A percentile compares a stretch with the other conserved stretches of the same genome.
Evolutionary conservation across 1,284 basidiomycete genomes (phyloP).

Genomic region (Trichosporon asahii): DNA sequence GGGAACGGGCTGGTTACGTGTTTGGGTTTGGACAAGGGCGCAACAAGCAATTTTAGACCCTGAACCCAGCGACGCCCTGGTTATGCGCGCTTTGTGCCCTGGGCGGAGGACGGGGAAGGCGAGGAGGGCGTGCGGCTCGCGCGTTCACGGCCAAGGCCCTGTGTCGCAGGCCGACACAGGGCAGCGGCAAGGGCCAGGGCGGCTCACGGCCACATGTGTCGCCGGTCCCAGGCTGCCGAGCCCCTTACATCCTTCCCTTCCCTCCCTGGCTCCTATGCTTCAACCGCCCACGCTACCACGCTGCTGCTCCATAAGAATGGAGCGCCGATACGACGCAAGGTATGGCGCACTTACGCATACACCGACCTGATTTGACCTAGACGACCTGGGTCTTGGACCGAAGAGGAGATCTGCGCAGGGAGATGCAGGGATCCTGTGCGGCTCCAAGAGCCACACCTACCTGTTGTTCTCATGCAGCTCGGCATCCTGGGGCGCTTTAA

Average conservation of each 20-base stretch:
- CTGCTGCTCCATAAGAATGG: background rate
- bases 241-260: background rate
- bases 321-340: background rate
- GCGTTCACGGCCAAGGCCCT: background rate
- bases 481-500: background rate
- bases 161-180: background rate
- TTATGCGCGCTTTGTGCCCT: background rate
- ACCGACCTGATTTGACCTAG: background rate
- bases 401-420: background rate
- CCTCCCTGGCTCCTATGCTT: background rate
- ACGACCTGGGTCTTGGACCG: too few relatives aligned
- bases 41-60: background rate
- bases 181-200: background rate
- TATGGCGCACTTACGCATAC: background rate
- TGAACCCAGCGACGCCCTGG: background rate
- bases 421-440: background rate
- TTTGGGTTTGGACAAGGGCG: slow-evolving; percentile 1
- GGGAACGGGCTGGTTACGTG: background rate
- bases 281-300: background rate
- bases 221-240: background rate
- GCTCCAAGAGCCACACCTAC: background rate
- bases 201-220: background rate
- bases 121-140: background rate
- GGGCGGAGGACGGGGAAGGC: background rate
- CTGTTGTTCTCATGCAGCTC: background rate